A percentile compares a stretch with the other conserved stretches of the same genome.
Conservation (phyloP, 805 yeast genomes). For the Saccharomycopsis fodiens region DNA sequence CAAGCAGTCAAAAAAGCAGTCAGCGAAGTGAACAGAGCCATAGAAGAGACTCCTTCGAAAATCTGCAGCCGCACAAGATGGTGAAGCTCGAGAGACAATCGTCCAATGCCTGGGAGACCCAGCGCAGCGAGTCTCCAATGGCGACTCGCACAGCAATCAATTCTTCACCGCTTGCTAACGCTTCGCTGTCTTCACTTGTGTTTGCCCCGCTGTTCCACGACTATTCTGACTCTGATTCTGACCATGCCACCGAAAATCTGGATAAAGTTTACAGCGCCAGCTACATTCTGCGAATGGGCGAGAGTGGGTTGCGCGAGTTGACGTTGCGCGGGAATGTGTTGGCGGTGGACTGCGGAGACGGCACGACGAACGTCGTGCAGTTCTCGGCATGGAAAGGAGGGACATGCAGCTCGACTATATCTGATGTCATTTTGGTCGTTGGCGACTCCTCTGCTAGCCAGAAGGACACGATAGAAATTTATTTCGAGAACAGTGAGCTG, state of each 20-base stretch:
- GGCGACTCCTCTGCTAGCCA: neutral
- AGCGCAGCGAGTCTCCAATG: too few relatives aligned
- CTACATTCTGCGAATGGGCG: neutral
- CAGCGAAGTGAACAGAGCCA: neutral
- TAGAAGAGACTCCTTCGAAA: neutral
- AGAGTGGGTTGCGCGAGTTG: neutral
- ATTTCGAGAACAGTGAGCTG: neutral
- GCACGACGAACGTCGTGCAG: neutral
- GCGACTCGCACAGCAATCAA: too few relatives aligned
- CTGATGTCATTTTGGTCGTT: neutral
- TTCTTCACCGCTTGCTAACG: too few relatives aligned
- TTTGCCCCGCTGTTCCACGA: neutral
- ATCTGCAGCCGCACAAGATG: neutral
- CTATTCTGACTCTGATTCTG: neutral
- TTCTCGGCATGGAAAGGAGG: neutral
- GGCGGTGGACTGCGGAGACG: neutral
- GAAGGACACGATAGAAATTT: neutral
- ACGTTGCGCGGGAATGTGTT: neutral
- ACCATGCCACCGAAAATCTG: neutral
- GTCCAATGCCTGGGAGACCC: neutral
- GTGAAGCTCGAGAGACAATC: neutral
- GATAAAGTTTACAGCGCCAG: neutral
- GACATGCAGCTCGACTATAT: neutral
- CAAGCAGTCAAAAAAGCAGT: neutral
- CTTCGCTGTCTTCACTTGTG: neutral